These are phyloP conservation scores for Trichophyton rubrum DNA, from an alignment of 2,329 filamentous ascomycete genomes.

Conservation along the genomic window DNA sequence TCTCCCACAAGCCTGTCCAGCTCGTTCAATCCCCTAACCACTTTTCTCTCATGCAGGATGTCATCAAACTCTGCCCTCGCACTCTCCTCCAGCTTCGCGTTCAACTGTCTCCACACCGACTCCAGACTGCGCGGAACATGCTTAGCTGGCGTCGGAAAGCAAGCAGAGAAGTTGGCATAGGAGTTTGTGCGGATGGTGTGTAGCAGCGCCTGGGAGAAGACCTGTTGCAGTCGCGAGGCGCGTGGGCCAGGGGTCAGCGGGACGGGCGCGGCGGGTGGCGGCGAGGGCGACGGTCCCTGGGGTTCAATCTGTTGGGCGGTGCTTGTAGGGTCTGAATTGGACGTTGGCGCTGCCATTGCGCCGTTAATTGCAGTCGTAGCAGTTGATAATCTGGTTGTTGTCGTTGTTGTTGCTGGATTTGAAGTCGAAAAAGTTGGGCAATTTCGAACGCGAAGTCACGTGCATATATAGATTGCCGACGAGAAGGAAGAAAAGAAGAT, in stretches of 20 bases:
- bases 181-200: conserved; percentile 50
- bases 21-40: conserved; percentile 47
- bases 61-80: conserved; percentile 50
- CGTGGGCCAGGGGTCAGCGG: conserved; percentile 46
- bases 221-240: conserved; percentile 46
- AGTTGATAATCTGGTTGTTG: background rate
- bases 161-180: conserved; percentile 49
- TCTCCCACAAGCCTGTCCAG: conserved; percentile 49
- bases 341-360: background rate
- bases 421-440: background rate
- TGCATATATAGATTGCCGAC: background rate
- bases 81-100: conserved; percentile 44
- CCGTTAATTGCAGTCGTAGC: background rate
- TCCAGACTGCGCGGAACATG: conserved; percentile 46
- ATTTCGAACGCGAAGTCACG: background rate
- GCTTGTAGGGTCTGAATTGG: background rate
- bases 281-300: conserved; percentile 35
- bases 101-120: conserved; percentile 46
- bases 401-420: background rate
- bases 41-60: conserved; percentile 44
- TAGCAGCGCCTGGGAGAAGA: conserved; percentile 47
- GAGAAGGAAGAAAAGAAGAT: too few species aligned
- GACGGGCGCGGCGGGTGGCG: conserved; percentile 41
- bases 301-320: conserved; percentile 4
- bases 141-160: conserved; percentile 50